Evolutionary conservation across 2,329 filamentous ascomycete species (phyloP), one percentile per base, ranked within the genome.

Genomic region (Ceratocystis colombiana): DNA sequence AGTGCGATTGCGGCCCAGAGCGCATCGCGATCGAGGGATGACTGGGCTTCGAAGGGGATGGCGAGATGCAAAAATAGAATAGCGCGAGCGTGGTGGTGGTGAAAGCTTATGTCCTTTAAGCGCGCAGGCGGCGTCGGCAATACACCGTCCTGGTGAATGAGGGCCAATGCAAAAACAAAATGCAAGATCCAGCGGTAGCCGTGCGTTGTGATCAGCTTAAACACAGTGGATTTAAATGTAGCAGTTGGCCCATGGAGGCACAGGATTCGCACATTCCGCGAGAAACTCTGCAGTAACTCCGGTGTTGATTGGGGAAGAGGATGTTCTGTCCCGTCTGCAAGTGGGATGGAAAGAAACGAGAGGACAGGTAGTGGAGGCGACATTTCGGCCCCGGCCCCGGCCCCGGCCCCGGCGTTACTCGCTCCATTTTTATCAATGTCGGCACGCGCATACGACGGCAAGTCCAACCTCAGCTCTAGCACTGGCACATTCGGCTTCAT

Each of bases 1-100:
- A 83, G 71, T 1, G 77, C 76, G 1, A 79, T 77, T 0, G 77
- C 76, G 0, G 78, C 76, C 80, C 79, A 79, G 55, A 79, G 71
- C 3, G 76, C 73, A 68, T 84, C 81, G 7, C 77, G 77, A 55
- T 79, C 76, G 3, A 71, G 68, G 0, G 74, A 69, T 1, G 75
- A 71, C 4, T 74, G 66, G 4, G 76, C 71, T 2, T 45, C 41
- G 0, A 68, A 63, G 2, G 68, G n/a, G 0, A 62, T 2, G 22
- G 75, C 74, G 3, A 82, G 74, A 7, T 77, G 74, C 20, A 73
- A 69, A 67, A 78, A 77, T 70, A 83, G 81, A n/a, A 82, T 74
- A 0, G 75, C 75, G 3, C 77, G 77, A 25, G 76, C 78, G 59
- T 77, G 77, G 66, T 77, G 78, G 74, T 76, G 78, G 71, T 84